Base-by-base conservation (phyloP, 495 filamentous ascomycete genomes). In the Geoglossum glabrum region DNA sequence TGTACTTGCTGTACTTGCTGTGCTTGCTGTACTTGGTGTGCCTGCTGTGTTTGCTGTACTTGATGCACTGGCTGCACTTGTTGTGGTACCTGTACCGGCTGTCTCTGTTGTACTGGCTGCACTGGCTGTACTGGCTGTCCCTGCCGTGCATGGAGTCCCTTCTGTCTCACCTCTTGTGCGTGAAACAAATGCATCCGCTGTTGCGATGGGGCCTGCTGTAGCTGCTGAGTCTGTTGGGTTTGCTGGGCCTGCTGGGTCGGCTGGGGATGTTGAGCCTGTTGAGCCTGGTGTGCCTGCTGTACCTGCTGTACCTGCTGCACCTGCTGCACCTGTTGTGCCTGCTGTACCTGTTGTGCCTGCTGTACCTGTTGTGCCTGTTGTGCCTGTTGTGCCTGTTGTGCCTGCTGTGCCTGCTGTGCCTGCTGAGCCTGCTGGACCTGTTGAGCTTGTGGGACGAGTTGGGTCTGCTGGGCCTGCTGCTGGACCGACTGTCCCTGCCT, bases 301-400 rank as follows among this genome's bases (percentile, higher is more conserved):
- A 38, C 11, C 56, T 66, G 65, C 23, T 68, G 67, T 13, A 56
- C 5, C 17, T 64, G 61, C 38, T 59, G 19, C 30, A 68, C 65
- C 25, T 64, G 65, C 46, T 69, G 64, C 50, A 64, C 62, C 2
- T n/a, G n/a, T n/a, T 46, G 15, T n/a, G 23, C 23, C 19, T 61
- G 61, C 54, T 65, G 61, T 19, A 59, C 59, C 21, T 55, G 36
- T 49, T 34, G 56, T 45, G 33, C 17, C 56, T 61, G 40, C 49
- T 40, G 36, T 46, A 49, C 40, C n/a, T 28, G 54, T 7, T 27
- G 38, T 45, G 27, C 31, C 23, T 43, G 43, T 51, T 31, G 21
- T 40, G 45, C 27, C 55, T n/a, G n/a, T n/a, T 60, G 1, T 47
- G 26, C 11, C 38, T 58, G 15, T 51, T 57, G 40, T 58, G 36